Conservation (phyloP, 169 alveolate species). For the Cryptosporidium parvum region DNA sequence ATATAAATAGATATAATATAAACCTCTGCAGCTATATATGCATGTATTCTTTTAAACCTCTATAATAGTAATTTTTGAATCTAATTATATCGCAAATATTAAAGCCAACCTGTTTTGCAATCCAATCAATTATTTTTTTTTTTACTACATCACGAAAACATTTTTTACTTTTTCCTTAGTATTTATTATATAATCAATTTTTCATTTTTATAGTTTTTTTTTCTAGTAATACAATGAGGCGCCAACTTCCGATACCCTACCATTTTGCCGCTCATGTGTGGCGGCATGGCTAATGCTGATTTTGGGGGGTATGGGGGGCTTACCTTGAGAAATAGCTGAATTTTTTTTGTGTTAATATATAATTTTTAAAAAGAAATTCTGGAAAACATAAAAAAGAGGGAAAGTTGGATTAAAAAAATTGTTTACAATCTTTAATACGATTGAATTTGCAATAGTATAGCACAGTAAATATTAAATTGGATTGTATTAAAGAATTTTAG, state of each 20-base stretch:
- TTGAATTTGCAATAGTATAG: not conserved
- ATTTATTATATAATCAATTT: not conserved
- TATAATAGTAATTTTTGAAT: not conserved
- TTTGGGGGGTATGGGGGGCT: conserved; percentile 23
- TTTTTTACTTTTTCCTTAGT: not conserved
- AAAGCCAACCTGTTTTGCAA: not conserved
- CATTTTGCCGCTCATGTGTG: not conserved
- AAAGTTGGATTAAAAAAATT: too few species aligned
- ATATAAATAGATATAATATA: not conserved
- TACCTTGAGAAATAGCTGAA: not conserved
- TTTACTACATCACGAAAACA: not conserved
- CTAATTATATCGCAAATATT: not conserved
- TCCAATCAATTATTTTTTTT: not conserved
- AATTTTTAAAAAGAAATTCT: too few species aligned
- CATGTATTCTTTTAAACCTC: not conserved
- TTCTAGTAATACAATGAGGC: not conserved
- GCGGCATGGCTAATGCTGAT: not conserved
- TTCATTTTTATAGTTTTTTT: not conserved
- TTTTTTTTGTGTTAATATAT: not conserved
- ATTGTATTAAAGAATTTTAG: not conserved
- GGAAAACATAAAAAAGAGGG: not conserved
- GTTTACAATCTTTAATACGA: not conserved
- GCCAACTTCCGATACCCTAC: not conserved
- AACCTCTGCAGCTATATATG: not conserved
- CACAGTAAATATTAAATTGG: not conserved